Evolutionary conservation across 768 basidiomycete genomes (phyloP).

Genomic region (Leccinum barrowsii): DNA sequence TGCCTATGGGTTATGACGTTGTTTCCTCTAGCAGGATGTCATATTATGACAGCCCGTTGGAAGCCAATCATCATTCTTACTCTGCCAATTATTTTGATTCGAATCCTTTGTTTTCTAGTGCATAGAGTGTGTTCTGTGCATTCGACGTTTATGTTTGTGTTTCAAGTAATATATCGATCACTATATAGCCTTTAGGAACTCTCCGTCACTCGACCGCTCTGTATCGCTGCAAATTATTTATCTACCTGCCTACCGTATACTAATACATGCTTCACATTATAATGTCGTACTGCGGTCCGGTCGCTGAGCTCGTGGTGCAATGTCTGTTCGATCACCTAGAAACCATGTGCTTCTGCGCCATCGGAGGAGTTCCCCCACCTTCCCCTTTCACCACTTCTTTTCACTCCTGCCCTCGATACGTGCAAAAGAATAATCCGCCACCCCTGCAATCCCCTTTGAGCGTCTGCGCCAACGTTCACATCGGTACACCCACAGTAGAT

Average conservation of each 20-base stretch:
- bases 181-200: constrained; percentile 17
- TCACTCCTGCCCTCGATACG: not conserved
- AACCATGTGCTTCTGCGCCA: not conserved
- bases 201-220: constrained; percentile 13
- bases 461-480: not conserved
- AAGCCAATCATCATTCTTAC: constrained; percentile 19
- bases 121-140: not conserved
- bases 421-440: not conserved
- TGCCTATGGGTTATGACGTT: constrained; percentile 20
- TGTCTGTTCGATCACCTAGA: not conserved
- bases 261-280: constrained; percentile 5
- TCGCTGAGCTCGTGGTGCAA: not conserved
- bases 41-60: constrained; percentile 26
- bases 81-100: constrained; percentile 21
- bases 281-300: constrained; percentile 16
- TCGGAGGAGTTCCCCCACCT: not conserved
- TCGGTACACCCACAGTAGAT: not conserved
- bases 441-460: not conserved
- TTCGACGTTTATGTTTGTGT: not conserved
- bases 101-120: not conserved
- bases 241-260: constrained; percentile 15
- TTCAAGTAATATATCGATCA: constrained; percentile 19
- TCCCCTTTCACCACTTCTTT: not conserved
- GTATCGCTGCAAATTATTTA: constrained; percentile 28
- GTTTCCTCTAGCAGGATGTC: constrained; percentile 27